Evolutionary conservation across 2,329 filamentous ascomycete genomes (phyloP).

Genomic region (Arachnomyces sp.): DNA sequence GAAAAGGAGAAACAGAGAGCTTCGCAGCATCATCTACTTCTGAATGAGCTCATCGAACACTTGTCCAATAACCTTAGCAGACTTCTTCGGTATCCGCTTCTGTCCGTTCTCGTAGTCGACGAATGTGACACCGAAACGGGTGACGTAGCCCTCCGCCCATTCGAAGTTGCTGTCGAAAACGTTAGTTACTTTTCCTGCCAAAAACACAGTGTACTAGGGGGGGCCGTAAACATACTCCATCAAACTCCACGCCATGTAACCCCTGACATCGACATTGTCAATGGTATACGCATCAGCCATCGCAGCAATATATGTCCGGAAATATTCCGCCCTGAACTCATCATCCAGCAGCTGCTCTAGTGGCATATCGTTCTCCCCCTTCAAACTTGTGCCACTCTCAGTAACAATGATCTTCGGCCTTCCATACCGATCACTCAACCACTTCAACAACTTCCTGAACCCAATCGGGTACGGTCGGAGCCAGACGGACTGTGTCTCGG

Average conservation of each 20-base stretch:
- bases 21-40: slow-evolving; percentile 33
- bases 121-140: slow-evolving; percentile 73
- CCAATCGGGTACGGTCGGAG: slow-evolving; percentile 65
- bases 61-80: slow-evolving; percentile 60
- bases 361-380: slow-evolving; percentile 70
- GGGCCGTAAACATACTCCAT: slow-evolving; percentile 58
- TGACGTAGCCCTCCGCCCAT: slow-evolving; percentile 87
- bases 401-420: slow-evolving; percentile 76
- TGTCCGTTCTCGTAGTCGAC: slow-evolving; percentile 75
- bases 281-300: slow-evolving; percentile 62
- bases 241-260: slow-evolving; percentile 80
- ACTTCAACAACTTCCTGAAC: slow-evolving; percentile 68
- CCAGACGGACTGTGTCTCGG: slow-evolving; percentile 76
- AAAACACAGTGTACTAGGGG: slow-evolving; percentile 8
- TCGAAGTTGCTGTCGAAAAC: slow-evolving; percentile 61
- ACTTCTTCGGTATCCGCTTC: slow-evolving; percentile 76
- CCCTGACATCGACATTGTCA: slow-evolving; percentile 70
- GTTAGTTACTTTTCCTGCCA: slow-evolving; percentile 6
- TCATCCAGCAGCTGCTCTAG: slow-evolving; percentile 66
- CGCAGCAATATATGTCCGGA: slow-evolving; percentile 65
- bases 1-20: slow-evolving; percentile 9
- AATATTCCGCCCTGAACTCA: slow-evolving; percentile 74
- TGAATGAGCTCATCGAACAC: slow-evolving; percentile 64
- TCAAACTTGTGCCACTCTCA: slow-evolving; percentile 78
- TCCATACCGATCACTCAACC: slow-evolving; percentile 69